A percentile compares a stretch with the other conserved stretches of the same genome.
phyloP scores from a whole-genome alignment of 1,284 basidiomycete genomes.

The Ustilago hordei region DNA sequence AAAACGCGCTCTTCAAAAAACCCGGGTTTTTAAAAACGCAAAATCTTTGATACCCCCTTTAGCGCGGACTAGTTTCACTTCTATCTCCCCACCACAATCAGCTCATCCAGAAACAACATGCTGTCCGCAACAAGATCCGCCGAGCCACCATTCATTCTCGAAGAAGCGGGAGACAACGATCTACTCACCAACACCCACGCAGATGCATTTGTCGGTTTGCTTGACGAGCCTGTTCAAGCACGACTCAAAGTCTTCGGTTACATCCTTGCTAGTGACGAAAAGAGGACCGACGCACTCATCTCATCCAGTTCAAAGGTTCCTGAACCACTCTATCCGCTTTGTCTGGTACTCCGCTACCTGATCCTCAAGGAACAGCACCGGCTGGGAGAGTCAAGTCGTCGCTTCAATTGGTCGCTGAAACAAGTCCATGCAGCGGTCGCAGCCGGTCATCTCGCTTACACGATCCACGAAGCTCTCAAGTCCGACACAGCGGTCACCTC shows the following conservation, averaged over 20 bases:
- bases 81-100: slow-evolving; percentile 2
- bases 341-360: slow-evolving; percentile 48
- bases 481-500: slow-evolving; percentile 21
- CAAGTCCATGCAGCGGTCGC: slow-evolving; percentile 40
- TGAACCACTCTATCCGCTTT: slow-evolving; percentile 29
- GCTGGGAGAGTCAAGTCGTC: slow-evolving; percentile 39
- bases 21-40: too few species aligned
- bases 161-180: background rate
- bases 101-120: slow-evolving; percentile 11
- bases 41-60: background rate
- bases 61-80: background rate
- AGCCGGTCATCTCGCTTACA: slow-evolving; percentile 21
- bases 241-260: slow-evolving; percentile 37
- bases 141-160: slow-evolving; percentile 27
- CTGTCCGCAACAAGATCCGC: slow-evolving; percentile 17
- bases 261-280: slow-evolving; percentile 34
- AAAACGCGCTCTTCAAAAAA: too few species aligned
- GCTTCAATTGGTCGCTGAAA: slow-evolving; percentile 51
- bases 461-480: slow-evolving; percentile 34
- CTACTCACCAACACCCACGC: slow-evolving; percentile 30
- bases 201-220: slow-evolving; percentile 16
- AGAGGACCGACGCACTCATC: slow-evolving; percentile 20
- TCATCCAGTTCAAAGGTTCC: slow-evolving; percentile 16
- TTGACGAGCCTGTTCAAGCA: slow-evolving; percentile 36
- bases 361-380: slow-evolving; percentile 38